These are phyloP conservation scores for Acacia acuminata DNA, from an alignment of 306 rosid species.

Conservation along the genomic window DNA sequence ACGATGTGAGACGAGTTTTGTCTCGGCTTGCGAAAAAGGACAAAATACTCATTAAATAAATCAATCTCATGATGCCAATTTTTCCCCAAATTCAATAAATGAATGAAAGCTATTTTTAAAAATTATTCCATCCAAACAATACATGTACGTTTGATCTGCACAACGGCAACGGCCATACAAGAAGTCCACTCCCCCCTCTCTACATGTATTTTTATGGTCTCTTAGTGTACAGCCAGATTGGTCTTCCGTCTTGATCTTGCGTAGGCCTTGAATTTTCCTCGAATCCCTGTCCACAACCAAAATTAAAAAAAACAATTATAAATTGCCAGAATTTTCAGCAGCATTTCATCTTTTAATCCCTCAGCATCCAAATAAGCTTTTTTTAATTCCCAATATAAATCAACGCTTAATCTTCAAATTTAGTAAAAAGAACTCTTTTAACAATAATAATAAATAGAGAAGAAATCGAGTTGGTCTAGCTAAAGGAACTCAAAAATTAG, in stretches of 20 bases:
- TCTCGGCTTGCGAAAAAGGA: no score
- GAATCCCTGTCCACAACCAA: constrained; percentile 40
- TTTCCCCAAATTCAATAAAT: not conserved
- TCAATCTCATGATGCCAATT: no score
- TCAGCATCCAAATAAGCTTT: not conserved
- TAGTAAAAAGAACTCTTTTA: not conserved
- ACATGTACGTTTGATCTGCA: not conserved
- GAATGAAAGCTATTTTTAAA: not conserved
- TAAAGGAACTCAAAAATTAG: no score
- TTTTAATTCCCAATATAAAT: not conserved
- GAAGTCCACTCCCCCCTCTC: not conserved
- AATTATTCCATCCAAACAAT: not conserved
- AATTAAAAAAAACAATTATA: not conserved
- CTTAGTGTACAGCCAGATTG: constrained; percentile 43
- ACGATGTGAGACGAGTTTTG: no score
- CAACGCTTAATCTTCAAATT: not conserved
- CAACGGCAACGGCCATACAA: not conserved
- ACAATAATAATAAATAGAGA: no score
- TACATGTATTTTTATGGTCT: not conserved
- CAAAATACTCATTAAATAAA: not conserved
- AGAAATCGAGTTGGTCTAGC: no score
- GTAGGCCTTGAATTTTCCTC: constrained; percentile 70
- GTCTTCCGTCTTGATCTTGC: constrained; percentile 49
- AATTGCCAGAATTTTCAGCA: not conserved
- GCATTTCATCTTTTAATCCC: not conserved